Percentiles rank a stretch among this genome's conserved stretches.
Evolutionary conservation across 305 asterid genomes (phyloP).

Genomic region (Fraxinus ornus): DNA sequence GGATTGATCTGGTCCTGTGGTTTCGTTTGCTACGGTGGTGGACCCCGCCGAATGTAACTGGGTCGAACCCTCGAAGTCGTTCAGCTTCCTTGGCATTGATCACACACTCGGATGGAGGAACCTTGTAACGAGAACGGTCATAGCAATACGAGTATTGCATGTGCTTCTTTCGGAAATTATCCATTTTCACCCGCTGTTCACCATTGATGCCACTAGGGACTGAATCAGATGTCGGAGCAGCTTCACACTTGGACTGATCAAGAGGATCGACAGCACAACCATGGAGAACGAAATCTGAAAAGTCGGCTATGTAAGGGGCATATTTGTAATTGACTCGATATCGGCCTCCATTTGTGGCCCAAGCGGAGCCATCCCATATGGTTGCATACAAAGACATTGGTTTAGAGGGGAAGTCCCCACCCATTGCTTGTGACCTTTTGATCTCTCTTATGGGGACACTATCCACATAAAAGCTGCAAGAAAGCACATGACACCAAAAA

Average conservation of each 20-base stretch:
- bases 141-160: conserved; percentile 83
- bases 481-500: conserved; percentile 21
- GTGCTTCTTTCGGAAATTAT: conserved; percentile 50
- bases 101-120: conserved; percentile 55
- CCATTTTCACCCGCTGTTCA: conserved; percentile 47
- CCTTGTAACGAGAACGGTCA: conserved; percentile 52
- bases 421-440: conserved; percentile 60
- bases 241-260: conserved; percentile 48
- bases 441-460: conserved; percentile 76
- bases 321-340: conserved; percentile 67
- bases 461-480: conserved; percentile 77
- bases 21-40: conserved; percentile 51
- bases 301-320: conserved; percentile 62
- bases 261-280: conserved; percentile 71
- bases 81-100: conserved; percentile 57
- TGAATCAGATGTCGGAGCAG: conserved; percentile 19
- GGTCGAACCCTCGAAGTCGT: conserved; percentile 57
- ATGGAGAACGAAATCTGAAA: conserved; percentile 67
- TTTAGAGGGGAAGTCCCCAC: conserved; percentile 85
- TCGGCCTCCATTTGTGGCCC: conserved; percentile 91
- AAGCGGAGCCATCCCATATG: conserved; percentile 84
- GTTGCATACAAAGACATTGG: conserved; percentile 85
- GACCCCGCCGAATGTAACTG: conserved; percentile 58
- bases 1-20: conserved; percentile 37
- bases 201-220: conserved; percentile 39